phyloP scores from a whole-genome alignment of 2,329 filamentous ascomycete species.

The Epichloe amarillans region DNA sequence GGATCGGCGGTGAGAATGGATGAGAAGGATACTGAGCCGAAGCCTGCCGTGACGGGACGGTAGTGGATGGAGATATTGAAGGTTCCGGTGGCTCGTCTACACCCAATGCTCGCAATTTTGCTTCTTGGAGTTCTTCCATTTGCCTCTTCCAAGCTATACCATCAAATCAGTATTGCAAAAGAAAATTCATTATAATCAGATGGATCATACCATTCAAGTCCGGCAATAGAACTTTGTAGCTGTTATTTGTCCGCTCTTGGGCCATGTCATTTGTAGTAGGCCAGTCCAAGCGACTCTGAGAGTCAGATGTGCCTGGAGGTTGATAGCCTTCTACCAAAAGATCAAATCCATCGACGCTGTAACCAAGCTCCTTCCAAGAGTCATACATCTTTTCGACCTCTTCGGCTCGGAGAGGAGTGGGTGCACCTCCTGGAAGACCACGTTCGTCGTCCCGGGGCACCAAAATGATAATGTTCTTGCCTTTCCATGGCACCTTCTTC shows the following conservation, averaged over 20 bases:
- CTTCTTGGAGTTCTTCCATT: conserved; percentile 71
- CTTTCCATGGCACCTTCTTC: conserved; percentile 63
- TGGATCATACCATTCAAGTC: conserved; percentile 44
- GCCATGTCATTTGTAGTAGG: conserved; percentile 47
- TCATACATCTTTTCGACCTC: conserved; percentile 49
- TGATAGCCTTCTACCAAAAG: conserved; percentile 34
- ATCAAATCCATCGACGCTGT: conserved; percentile 56
- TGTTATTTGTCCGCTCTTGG: conserved; percentile 37
- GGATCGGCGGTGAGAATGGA: conserved; percentile 73
- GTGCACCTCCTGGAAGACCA: conserved; percentile 40
- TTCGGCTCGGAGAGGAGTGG: conserved; percentile 38
- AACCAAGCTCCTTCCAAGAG: conserved; percentile 57
- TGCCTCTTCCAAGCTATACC: conserved; percentile 56
- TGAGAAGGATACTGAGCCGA: conserved; percentile 64
- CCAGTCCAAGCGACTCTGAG: conserved; percentile 57
- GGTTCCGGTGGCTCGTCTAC: conserved; percentile 55
- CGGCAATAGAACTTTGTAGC: conserved; percentile 54
- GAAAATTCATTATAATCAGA: background rate
- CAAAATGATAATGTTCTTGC: conserved; percentile 59
- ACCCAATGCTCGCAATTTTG: conserved; percentile 82
- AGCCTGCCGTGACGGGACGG: conserved; percentile 50
- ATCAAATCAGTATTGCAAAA: conserved; percentile 6
- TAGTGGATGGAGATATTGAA: conserved; percentile 53
- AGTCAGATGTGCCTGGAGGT: conserved; percentile 27
- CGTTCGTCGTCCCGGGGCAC: conserved; percentile 55